These are phyloP conservation scores for Metschnikowia amazonensis DNA, from an alignment of 805 yeast genomes.

Conservation along the genomic window DNA sequence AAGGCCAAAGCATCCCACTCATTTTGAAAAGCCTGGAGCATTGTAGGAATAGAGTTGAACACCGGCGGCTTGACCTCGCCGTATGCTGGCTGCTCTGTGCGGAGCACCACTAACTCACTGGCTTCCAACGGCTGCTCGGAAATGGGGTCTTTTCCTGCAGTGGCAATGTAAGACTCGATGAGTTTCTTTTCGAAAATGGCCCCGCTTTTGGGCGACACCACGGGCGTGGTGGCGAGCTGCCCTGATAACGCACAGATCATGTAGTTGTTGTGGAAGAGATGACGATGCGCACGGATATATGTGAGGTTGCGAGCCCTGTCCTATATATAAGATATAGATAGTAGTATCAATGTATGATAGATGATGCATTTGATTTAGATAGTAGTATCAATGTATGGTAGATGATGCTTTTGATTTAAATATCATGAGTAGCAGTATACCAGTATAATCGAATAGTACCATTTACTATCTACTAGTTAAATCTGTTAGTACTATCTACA, in stretches of 20 bases:
- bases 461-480: too few relatives aligned
- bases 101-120: conserved; percentile 45
- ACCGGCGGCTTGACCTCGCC: conserved; percentile 45
- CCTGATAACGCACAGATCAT: conserved; percentile 55
- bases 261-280: neutral
- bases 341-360: too few relatives aligned
- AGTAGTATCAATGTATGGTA: too few relatives aligned
- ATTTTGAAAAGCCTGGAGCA: conserved; percentile 71
- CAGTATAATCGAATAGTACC: too few relatives aligned
- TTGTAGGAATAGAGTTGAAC: conserved; percentile 68
- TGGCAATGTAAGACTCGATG: conserved; percentile 57
- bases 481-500: too few relatives aligned
- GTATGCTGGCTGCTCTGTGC: conserved; percentile 16
- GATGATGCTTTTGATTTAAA: too few relatives aligned
- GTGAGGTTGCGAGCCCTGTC: too few relatives aligned
- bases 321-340: too few relatives aligned
- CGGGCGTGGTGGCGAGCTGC: conserved; percentile 64
- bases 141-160: conserved; percentile 74
- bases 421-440: too few relatives aligned
- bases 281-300: neutral
- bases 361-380: too few relatives aligned
- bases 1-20: conserved; percentile 88
- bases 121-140: conserved; percentile 54
- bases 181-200: conserved; percentile 63
- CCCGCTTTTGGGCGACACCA: conserved; percentile 68